A percentile compares a stretch with the other conserved stretches of the same genome.
Evolutionary conservation across 1,284 basidiomycete species (phyloP).

Genomic region (Laetiporus sulphureus): DNA sequence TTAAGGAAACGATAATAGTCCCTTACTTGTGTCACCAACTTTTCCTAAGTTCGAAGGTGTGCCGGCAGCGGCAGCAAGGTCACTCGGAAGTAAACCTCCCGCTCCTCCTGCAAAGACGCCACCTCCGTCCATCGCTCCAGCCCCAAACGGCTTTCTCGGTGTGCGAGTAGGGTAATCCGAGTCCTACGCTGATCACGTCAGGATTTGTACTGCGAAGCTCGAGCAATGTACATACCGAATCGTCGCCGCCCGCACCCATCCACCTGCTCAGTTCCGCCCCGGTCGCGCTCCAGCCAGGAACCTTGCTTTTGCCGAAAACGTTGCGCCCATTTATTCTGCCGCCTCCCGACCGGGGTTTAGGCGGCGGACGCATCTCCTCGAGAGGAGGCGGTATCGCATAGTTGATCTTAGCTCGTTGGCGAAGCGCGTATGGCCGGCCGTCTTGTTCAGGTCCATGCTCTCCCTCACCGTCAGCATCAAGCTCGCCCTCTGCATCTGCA

Average conservation of each 20-base stretch:
- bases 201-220: background rate
- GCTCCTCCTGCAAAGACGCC: slow-evolving; percentile 48
- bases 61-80: slow-evolving; percentile 57
- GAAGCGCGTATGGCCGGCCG: slow-evolving; percentile 52
- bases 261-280: slow-evolving; percentile 69
- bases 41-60: slow-evolving; percentile 80
- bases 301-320: slow-evolving; percentile 33
- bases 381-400: slow-evolving; percentile 73
- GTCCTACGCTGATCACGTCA: slow-evolving; percentile 36
- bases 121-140: slow-evolving; percentile 30
- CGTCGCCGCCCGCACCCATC: slow-evolving; percentile 67
- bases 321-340: slow-evolving; percentile 25
- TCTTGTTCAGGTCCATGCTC: slow-evolving; percentile 25
- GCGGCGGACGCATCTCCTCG: slow-evolving; percentile 54
- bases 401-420: slow-evolving; percentile 61
- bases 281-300: slow-evolving; percentile 68
- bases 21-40: slow-evolving; percentile 66
- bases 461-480: slow-evolving; percentile 35
- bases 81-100: slow-evolving; percentile 46
- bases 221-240: slow-evolving; percentile 46
- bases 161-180: slow-evolving; percentile 63
- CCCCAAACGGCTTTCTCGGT: slow-evolving; percentile 57
- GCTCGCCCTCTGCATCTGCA: slow-evolving; percentile 40
- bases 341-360: slow-evolving; percentile 24
- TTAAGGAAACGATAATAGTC: background rate